A percentile compares a stretch with the other conserved stretches of the same genome.
Conservation (phyloP, 805 yeast genomes). For the Candida schatavii region DNA sequence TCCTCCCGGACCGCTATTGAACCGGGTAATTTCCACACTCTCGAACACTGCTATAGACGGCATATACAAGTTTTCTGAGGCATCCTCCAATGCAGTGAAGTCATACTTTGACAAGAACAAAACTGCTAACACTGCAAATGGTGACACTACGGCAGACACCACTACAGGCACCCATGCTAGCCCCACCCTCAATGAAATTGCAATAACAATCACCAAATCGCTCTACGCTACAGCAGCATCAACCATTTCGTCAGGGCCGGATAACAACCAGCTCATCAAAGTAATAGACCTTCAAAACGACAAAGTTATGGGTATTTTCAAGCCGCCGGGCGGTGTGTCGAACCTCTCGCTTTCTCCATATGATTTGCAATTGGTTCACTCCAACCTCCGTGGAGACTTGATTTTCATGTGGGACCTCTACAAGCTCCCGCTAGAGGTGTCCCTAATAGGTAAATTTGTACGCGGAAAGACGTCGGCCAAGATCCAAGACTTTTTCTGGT, state of each 20-base stretch:
- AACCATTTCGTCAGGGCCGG: slow-evolving; percentile 20
- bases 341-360: slow-evolving; percentile 58
- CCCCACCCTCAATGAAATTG: slow-evolving; percentile 25
- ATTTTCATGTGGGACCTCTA: slow-evolving; percentile 64
- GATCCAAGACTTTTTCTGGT: slow-evolving; percentile 54
- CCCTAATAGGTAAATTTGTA: slow-evolving; percentile 53
- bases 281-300: slow-evolving; percentile 47
- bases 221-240: slow-evolving; percentile 33
- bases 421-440: slow-evolving; percentile 46
- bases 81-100: slow-evolving; percentile 44
- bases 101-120: slow-evolving; percentile 24
- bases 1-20: slow-evolving; percentile 44
- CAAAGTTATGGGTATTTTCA: slow-evolving; percentile 41
- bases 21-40: slow-evolving; percentile 45
- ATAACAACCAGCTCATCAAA: slow-evolving; percentile 38
- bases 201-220: slow-evolving; percentile 30
- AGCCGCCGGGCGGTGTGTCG: slow-evolving; percentile 63
- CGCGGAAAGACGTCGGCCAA: slow-evolving; percentile 64
- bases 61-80: slow-evolving; percentile 45
- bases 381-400: slow-evolving; percentile 57
- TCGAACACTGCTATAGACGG: slow-evolving; percentile 56
- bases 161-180: slow-evolving; percentile 3
- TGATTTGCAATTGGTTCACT: slow-evolving; percentile 55
- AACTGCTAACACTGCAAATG: slow-evolving; percentile 12
- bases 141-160: slow-evolving; percentile 10